Evolutionary conservation across 306 rosid genomes (phyloP), one percentile per base, ranked within the genome.

Genomic region (Sesbania bispinosa): DNA sequence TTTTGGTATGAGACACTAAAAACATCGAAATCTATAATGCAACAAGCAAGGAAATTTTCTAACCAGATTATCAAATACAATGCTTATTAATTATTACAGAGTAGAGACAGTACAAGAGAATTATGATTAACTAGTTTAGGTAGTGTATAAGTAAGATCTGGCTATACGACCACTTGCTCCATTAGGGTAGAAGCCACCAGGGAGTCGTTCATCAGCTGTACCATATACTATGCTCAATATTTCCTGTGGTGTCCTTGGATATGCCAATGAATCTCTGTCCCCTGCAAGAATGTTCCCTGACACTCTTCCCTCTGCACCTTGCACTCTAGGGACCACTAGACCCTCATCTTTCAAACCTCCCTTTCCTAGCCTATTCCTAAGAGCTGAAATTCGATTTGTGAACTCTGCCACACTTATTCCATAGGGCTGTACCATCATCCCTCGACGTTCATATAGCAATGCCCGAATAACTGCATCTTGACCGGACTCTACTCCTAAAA

Each of bases 131-230:
- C 20, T 21, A 6, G 27, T 24, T 43, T 42, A 38, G 8, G 38
- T 3, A 42, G 10, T 42, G 2, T 15, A 5, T 0, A 89, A 42
- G 39, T 74, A 30, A 39, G 85, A 71, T 62, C 1, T 76, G 7
- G 97, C 98, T 13, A 94, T 89, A 6, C 10, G 71, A 18, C 98
- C 98, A 36, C 57, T 1, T 43, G 76, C 96, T 18, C 99, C 97
- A 4, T 73, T 20, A 0, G 97, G 99, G 60, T 43, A 91, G 79
- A 94, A 83, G 9, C 97, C 96, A 13, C 99, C 97, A 0, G 97
- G 91, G 7, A 38, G 47, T 64, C 1, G 23, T 59, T 94, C 92
- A 77, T 87, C 45, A 2, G 92, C 96, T 2, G 21, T 2, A 1
- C 85, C 87, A 82, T 94, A 91, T 0, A 89, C 65, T 14, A 94